Conservation (phyloP, 179 eudicot species). For the Dionaea muscipula region DNA sequence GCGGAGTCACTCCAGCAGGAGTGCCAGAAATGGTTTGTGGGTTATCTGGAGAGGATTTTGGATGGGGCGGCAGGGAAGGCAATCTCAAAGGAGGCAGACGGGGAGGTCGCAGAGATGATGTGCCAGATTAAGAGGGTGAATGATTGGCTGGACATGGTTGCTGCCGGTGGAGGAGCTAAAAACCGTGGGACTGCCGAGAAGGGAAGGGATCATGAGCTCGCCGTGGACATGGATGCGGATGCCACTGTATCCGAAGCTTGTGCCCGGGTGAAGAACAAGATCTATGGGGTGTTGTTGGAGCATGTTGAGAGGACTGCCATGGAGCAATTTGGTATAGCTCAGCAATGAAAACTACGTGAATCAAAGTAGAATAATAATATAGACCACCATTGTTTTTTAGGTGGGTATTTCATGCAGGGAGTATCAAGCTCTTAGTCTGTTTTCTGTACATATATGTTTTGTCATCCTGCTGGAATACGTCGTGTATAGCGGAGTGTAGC, state of each 20-base stretch:
- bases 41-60: slow-evolving; percentile 27
- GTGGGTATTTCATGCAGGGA: too few species aligned
- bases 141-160: slow-evolving; percentile 28
- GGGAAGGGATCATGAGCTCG: not conserved
- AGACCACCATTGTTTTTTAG: too few species aligned
- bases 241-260: slow-evolving; percentile 23
- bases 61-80: slow-evolving; percentile 25
- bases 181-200: not conserved
- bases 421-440: too few species aligned
- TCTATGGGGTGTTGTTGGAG: slow-evolving; percentile 33
- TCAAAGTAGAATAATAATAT: too few species aligned
- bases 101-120: slow-evolving; percentile 26
- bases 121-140: slow-evolving; percentile 36
- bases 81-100: slow-evolving; percentile 10
- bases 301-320: slow-evolving; percentile 43
- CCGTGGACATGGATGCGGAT: not conserved
- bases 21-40: slow-evolving; percentile 29
- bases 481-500: too few species aligned
- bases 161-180: not conserved
- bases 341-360: too few species aligned
- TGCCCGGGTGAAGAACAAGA: slow-evolving; percentile 29
- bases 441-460: too few species aligned
- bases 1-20: slow-evolving; percentile 24
- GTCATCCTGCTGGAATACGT: too few species aligned
- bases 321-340: slow-evolving; percentile 7